These are phyloP conservation scores for Lactifluus echinatus DNA, from an alignment of 768 basidiomycete genomes.

Conservation along the genomic window DNA sequence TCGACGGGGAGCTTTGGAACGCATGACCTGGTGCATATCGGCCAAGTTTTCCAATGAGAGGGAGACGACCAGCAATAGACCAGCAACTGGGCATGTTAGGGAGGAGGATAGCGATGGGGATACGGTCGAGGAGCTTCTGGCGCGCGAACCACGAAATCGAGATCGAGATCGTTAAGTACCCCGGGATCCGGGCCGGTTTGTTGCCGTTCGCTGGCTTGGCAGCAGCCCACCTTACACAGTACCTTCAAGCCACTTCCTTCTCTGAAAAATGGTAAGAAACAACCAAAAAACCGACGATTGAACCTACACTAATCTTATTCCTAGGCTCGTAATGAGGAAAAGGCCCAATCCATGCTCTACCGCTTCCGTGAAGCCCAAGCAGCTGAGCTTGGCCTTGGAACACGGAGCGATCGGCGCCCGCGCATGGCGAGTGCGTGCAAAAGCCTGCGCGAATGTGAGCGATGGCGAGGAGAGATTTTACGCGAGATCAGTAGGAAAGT, in stretches of 20 bases:
- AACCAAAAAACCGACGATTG: neutral
- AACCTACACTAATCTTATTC: neutral
- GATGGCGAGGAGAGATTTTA: conserved; percentile 93
- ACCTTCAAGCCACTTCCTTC: too few species aligned
- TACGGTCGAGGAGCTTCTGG: too few species aligned
- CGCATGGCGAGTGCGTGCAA: conserved; percentile 90
- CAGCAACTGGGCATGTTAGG: too few species aligned
- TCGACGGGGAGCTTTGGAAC: neutral
- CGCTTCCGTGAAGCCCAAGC: conserved; percentile 97
- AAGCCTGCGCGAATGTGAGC: conserved; percentile 85
- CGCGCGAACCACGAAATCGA: too few species aligned
- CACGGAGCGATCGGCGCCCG: conserved; percentile 76
- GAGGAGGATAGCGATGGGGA: too few species aligned
- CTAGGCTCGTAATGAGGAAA: conserved; percentile 96
- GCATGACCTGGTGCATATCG: too few species aligned
- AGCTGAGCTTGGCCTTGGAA: conserved; percentile 86
- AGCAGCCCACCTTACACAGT: too few species aligned
- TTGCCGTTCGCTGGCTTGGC: too few species aligned
- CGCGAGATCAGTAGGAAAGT: conserved; percentile 94
- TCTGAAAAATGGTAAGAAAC: conserved; percentile 2
- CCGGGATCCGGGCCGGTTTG: too few species aligned
- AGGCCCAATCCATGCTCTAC: conserved; percentile 91
- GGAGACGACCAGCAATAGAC: too few species aligned
- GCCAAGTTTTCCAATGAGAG: too few species aligned
- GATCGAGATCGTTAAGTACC: too few species aligned